Evolutionary conservation across 768 basidiomycete species (phyloP), one percentile per base, ranked within the genome.

Genomic region (Ramaria sp.): DNA sequence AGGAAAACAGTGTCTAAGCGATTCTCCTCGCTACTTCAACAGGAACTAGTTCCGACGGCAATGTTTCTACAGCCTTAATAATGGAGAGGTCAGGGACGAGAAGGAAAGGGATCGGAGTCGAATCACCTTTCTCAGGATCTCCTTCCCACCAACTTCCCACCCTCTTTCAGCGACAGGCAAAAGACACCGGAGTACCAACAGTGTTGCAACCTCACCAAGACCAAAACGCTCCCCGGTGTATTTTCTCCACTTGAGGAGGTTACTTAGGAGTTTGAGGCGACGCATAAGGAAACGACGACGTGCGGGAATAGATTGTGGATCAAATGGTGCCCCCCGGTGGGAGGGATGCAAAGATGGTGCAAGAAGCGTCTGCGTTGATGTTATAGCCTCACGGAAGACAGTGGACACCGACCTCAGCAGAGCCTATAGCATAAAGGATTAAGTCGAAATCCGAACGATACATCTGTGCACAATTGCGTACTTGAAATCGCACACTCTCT

Each of bases 141-240:
- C 79, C 65, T 83, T 76, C 1, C 90, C 90, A 10, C 93, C 91
- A 36, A 88, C 85, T 41, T 90, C 88, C 93, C 92, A 96, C 8
- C 85, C 86, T 54, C 74, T 76, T 57, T 80, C 75, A 5, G 90
- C 83, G 28, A 88, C 72, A 5, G 77, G 79, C 48, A 85, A 61
- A 41, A 93, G 73, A 57, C 75, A 76, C 18, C 75, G 70, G 20
- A 76, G 76, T 8, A 88, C 72, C 15, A 92, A 66, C 58, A 72
- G 74, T 13, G 68, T 73, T 20, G 78, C 73, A 43, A 88, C 68
- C 47, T 71, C 66, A 7, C 74, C 78, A n/a, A 81, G 61, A 6
- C 78, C 78, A 59, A 73, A 81, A 47, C 69, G 71, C 59, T 82
- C 82, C 24, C 81, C 79, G 2, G 78, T 72, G 61, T 83, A 82